Conservation (phyloP, 2,329 filamentous ascomycete genomes). For the Penicillium corylophilum region DNA sequence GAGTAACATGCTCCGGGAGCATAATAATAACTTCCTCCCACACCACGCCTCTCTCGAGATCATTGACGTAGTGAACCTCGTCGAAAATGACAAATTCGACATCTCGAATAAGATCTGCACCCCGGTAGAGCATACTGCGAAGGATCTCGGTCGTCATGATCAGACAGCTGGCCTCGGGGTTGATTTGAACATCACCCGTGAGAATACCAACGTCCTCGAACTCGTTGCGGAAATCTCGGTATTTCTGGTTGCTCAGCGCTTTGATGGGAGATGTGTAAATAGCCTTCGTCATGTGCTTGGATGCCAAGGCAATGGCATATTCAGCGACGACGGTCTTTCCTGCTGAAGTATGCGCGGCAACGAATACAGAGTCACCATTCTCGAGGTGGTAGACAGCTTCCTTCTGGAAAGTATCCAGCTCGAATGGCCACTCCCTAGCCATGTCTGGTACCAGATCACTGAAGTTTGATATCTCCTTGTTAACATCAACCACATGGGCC, state of each 20-base stretch:
- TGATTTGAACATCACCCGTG: conserved; percentile 96
- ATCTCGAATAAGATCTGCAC: conserved; percentile 91
- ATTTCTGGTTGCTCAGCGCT: conserved; percentile 97
- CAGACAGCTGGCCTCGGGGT: conserved; percentile 92
- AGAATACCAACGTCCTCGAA: conserved; percentile 97
- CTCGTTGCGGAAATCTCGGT: conserved; percentile 83
- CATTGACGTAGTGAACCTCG: conserved; percentile 98
- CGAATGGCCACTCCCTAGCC: conserved; percentile 94
- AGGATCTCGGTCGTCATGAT: conserved; percentile 99
- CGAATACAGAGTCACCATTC: conserved; percentile 94
- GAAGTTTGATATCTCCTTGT: conserved; percentile 91
- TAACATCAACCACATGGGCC: conserved; percentile 98
- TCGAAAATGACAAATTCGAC: conserved; percentile 99
- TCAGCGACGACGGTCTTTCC: conserved; percentile 98
- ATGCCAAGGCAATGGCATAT: conserved; percentile 92
- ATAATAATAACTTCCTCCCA: conserved; percentile 99
- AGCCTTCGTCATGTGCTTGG: conserved; percentile 99
- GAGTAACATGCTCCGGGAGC: conserved; percentile 93
- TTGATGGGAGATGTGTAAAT: conserved; percentile 99
- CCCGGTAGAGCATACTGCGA: conserved; percentile 95
- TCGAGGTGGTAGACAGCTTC: conserved; percentile 98
- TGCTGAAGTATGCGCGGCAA: conserved; percentile 94
- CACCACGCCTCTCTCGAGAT: conserved; percentile 90
- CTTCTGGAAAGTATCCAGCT: conserved; percentile 97
- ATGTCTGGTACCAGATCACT: conserved; percentile 90